Evolutionary conservation across 2,329 filamentous ascomycete species (phyloP).

Genomic region (Trichoderma koningiopsis): DNA sequence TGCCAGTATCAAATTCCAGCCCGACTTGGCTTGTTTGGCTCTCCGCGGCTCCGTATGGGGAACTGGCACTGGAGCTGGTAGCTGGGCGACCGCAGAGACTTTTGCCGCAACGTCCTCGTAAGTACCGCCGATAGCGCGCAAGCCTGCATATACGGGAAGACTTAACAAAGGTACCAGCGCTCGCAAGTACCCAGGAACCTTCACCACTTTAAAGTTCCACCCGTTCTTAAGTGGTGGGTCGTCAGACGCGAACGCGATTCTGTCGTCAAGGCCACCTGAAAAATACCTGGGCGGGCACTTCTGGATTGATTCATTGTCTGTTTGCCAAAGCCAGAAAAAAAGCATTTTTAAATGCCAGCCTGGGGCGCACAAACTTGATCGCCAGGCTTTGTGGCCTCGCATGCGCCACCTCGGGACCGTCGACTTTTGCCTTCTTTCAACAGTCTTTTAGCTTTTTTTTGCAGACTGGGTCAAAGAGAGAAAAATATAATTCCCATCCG

Average conservation of each 20-base stretch:
- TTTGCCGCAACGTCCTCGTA: neutral
- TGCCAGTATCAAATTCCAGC: neutral
- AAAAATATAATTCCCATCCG: conserved; percentile 11
- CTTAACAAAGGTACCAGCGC: neutral
- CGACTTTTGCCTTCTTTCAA: neutral
- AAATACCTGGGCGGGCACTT: conserved; percentile 7
- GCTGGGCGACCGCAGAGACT: neutral
- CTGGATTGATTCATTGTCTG: conserved; percentile 20
- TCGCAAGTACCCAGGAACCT: conserved; percentile 6
- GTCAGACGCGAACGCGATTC: conserved; percentile 24
- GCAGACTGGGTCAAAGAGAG: neutral
- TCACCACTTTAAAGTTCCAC: conserved; percentile 19
- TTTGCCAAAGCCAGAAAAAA: neutral
- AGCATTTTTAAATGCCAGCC: conserved; percentile 24
- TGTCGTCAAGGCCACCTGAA: conserved; percentile 19
- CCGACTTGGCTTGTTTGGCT: neutral
- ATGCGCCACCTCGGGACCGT: conserved; percentile 6
- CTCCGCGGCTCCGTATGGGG: neutral
- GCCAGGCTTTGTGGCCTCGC: conserved; percentile 20
- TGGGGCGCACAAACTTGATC: conserved; percentile 21
- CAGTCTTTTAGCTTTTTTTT: neutral
- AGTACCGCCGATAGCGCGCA: neutral
- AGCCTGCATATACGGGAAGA: neutral
- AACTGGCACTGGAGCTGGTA: neutral
- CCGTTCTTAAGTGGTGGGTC: conserved; percentile 23